Base-by-base conservation (phyloP, 108 stramenopile genomes). In the Licmophora abbreviata region DNA sequence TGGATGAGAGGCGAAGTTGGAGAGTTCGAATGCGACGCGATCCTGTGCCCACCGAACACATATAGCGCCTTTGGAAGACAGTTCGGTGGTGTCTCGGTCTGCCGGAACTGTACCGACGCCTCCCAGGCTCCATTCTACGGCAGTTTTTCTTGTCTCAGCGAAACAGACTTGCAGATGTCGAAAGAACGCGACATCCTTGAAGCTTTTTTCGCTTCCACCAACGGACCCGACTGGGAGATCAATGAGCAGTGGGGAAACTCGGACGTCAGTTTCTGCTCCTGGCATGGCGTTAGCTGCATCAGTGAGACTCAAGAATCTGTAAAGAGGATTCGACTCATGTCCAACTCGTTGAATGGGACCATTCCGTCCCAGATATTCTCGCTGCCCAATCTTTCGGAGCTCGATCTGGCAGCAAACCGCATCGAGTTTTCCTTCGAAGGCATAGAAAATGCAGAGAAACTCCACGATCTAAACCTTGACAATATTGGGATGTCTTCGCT, bases 61-160 rank as follows among this genome's bases (percentile, higher is more conserved):
- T 88, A 66, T 56, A 72, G 74, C 43, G 53, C 68, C 15, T 73
- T 61, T 29, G 87, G 87, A 28, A 64, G 79, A 20, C 76, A 72
- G 24, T 61, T 59, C n/a, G 56, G 54, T 0, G 68, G 43, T 17
- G 37, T 51, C 29, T 29, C 54, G 17, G 28, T 56, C 0, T 88
- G 81, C 48, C 43, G 56, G 20, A 29, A 46, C 12, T 84, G 81
- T 35, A 52, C 71, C 40, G 70, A 67, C 17, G 48, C 17, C 4
- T 32, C 28, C n/a, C 34, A 44, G 48, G 62, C 78, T n/a, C 59
- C 35, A n/a, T 73, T 49, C 37, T 72, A 65, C 43, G 87, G 87
- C 46, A 66, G 51, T 43, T 59, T 68, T 11, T 58, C 43, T 17
- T 88, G 87, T 49, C 54, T 42, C 15, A n/a, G 18, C 1, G 17